phyloP scores from a whole-genome alignment of 805 yeast genomes.

The Saccharomycopsis guyanensis region DNA sequence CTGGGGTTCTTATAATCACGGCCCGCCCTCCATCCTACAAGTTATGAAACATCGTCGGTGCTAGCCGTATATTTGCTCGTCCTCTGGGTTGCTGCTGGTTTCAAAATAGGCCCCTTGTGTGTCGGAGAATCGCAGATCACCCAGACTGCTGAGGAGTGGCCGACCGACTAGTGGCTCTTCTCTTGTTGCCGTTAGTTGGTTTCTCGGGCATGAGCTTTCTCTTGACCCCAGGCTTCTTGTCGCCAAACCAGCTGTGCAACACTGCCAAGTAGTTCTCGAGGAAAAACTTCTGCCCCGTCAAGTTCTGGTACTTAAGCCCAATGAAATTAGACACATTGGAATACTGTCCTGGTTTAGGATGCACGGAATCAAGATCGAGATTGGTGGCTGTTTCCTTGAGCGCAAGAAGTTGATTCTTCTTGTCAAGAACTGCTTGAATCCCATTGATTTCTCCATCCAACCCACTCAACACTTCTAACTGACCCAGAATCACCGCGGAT shows the following conservation, averaged over 20 bases:
- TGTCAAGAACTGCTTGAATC: constrained; percentile 9
- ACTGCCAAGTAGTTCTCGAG: constrained; percentile 8
- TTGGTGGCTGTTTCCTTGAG: constrained; percentile 10
- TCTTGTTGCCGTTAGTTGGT: background rate
- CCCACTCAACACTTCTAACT: constrained; percentile 6
- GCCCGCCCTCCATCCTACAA: no score
- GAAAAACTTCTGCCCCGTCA: constrained; percentile 6
- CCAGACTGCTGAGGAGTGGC: background rate
- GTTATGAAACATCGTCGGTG: no score
- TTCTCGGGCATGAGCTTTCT: background rate
- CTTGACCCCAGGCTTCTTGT: background rate
- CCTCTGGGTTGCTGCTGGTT: no score
- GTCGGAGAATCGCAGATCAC: no score
- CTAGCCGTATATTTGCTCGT: no score
- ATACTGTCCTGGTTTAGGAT: background rate
- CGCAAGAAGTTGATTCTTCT: constrained; percentile 2
- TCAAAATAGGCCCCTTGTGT: no score
- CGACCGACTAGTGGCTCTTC: constrained; percentile 4
- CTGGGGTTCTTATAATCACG: no score
- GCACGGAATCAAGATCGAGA: background rate
- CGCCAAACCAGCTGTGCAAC: constrained; percentile 2
- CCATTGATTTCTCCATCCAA: constrained; percentile 10
- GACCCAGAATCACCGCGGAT: constrained; percentile 25
- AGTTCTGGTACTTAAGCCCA: constrained; percentile 4
- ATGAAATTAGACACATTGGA: constrained; percentile 3